Conservation (phyloP, 2,329 filamentous ascomycete genomes). For the Didymosphaeria variabile region DNA sequence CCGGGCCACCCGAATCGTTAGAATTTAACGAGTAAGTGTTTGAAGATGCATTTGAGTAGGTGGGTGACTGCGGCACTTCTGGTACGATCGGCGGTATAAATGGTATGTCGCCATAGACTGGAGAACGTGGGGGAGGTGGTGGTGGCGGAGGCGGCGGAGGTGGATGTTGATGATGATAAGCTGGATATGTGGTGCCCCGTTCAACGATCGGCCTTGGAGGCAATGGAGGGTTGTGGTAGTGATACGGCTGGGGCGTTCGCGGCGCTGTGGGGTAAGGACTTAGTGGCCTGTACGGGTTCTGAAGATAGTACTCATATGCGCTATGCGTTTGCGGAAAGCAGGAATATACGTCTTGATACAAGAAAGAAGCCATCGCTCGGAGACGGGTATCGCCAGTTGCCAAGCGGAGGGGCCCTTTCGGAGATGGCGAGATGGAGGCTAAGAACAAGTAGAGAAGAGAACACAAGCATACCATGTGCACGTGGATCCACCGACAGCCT, state of each 20-base stretch:
- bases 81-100: conserved; percentile 48
- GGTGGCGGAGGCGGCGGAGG: conserved; percentile 26
- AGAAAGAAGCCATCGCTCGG: conserved; percentile 10
- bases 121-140: conserved; percentile 19
- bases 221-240: conserved; percentile 27
- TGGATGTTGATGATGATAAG: conserved; percentile 14
- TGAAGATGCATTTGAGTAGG: conserved; percentile 54
- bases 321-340: conserved; percentile 13
- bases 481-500: conserved; percentile 37
- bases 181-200: conserved; percentile 32
- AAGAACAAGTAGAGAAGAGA: conserved; percentile 7
- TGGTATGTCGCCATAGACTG: conserved; percentile 40
- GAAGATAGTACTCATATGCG: conserved; percentile 14
- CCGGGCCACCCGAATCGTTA: conserved; percentile 41
- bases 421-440: conserved; percentile 3
- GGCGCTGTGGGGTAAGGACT: conserved; percentile 16
- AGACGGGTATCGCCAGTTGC: conserved; percentile 5
- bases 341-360: conserved; percentile 13
- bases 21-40: conserved; percentile 50
- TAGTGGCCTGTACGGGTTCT: conserved; percentile 10
- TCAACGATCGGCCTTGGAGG: conserved; percentile 39
- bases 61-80: conserved; percentile 53
- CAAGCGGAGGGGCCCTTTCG: conserved; percentile 9
- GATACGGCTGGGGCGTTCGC: conserved; percentile 39
- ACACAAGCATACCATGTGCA: conserved; percentile 29